These are phyloP conservation scores for Dioszegia hungarica DNA, from an alignment of 768 basidiomycete genomes.

Conservation along the genomic window DNA sequence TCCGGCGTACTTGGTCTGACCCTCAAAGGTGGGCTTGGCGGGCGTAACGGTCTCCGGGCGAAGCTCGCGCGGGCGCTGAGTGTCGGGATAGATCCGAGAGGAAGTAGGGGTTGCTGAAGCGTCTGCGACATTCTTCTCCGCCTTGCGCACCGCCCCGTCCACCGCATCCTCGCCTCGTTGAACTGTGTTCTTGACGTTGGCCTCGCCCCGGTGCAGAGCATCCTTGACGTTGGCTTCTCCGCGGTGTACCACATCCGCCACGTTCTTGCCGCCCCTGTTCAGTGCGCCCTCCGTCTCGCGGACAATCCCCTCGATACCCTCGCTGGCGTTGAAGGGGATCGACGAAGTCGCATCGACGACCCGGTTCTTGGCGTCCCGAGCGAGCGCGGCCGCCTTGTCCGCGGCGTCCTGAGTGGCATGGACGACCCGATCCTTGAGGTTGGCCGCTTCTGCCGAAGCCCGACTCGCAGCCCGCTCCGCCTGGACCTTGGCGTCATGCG, in stretches of 20 bases:
- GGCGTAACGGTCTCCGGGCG: conserved; percentile 45
- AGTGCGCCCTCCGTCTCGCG: conserved; percentile 69
- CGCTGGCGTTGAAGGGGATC: conserved; percentile 52
- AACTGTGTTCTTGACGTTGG: background rate
- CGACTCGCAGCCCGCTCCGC: conserved; percentile 1
- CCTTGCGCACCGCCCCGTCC: background rate
- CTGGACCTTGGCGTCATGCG: conserved; percentile 28
- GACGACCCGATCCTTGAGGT: conserved; percentile 6
- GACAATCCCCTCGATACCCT: conserved; percentile 65
- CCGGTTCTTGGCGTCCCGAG: conserved; percentile 31
- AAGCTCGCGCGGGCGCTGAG: conserved; percentile 43
- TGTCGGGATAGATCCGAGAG: conserved; percentile 25
- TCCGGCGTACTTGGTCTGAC: conserved; percentile 57
- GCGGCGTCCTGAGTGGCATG: conserved; percentile 32
- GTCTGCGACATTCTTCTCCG: conserved; percentile 11
- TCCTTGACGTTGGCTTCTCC: background rate
- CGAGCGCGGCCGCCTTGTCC: conserved; percentile 53
- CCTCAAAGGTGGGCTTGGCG: conserved; percentile 29
- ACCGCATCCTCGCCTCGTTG: conserved; percentile 1
- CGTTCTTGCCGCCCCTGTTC: conserved; percentile 30
- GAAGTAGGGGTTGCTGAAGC: conserved; percentile 3
- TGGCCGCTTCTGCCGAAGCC: background rate
- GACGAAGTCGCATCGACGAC: conserved; percentile 19
- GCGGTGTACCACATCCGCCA: conserved; percentile 14
- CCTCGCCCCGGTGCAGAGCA: conserved; percentile 6